A percentile compares a stretch with the other conserved stretches of the same genome.
Conservation (phyloP, 495 filamentous ascomycete genomes). For the Pyrenula aspistea region DNA sequence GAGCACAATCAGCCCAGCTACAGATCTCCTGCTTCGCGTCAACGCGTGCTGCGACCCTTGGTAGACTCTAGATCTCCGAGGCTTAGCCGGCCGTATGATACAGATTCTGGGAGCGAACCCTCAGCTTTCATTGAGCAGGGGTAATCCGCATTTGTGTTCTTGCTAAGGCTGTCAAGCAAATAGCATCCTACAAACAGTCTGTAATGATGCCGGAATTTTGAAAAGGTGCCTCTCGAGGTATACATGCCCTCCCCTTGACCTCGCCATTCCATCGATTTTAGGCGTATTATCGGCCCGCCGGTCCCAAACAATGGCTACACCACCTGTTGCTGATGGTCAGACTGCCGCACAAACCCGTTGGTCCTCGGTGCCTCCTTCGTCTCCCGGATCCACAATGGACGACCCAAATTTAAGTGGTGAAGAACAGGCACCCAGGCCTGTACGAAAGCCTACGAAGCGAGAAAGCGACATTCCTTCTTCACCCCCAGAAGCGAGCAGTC, state of each 20-base stretch:
- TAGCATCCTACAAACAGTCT: too few relatives aligned
- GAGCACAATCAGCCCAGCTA: too few relatives aligned
- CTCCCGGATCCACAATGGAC: not conserved
- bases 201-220: too few relatives aligned
- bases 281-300: not conserved
- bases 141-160: too few relatives aligned
- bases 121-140: too few relatives aligned
- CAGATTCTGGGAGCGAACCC: too few relatives aligned
- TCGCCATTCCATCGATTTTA: not conserved
- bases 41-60: too few relatives aligned
- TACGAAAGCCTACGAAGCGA: not conserved
- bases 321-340: not conserved
- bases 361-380: not conserved
- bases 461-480: not conserved
- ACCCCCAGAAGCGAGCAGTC: not conserved
- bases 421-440: not conserved
- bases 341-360: not conserved
- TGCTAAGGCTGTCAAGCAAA: too few relatives aligned
- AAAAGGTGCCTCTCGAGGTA: too few relatives aligned
- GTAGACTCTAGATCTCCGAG: too few relatives aligned
- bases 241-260: not conserved
- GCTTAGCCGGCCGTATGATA: not conserved
- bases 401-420: not conserved
- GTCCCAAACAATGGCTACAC: not conserved
- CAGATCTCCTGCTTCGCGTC: too few relatives aligned